Base-by-base conservation (phyloP, 106 monocot genomes). In the Narthecium ossifragum region DNA sequence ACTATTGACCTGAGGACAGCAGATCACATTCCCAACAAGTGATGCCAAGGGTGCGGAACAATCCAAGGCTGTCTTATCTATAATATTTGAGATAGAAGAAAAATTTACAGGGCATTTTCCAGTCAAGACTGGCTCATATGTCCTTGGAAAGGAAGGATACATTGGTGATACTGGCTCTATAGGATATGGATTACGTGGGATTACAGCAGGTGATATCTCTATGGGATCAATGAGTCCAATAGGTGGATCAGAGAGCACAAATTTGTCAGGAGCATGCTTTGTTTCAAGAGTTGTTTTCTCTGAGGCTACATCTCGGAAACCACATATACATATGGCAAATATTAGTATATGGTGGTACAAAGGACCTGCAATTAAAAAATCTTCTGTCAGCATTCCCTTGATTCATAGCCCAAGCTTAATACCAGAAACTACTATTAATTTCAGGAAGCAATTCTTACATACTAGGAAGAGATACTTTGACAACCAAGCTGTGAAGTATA, bases 1-100 rank as follows among this genome's bases (percentile, higher is more conserved):
- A 24, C 86, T 87, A 47, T 78, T 75, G 31, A 98, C 75, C 64
- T 98, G 96, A 60, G 96, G 96, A 47, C 96, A 98, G 67, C 96
- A 98, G 56, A 98, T 90, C 17, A 84, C 96, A 67, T 90, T 80
- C 24, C 86, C 96, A 65, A 90, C 87, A 10, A 90, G 66, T 65
- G 70, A 28, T 31, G 96, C 90, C 56, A 98, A 74, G 31, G 96
- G 96, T 27, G 84, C 78, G 28, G 90, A 98, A 64, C 96, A 98
- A 71, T 98, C 96, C 31, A 71, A 87, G 53, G 96, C 86, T 12
- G 96, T 90, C 63, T 81, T 90, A 27, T 81, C 84, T 57, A 98
- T 52, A 39, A 87, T 73, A 67, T 38, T 64, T 50, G 86, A 86
- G 24, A 98, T 80, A 20, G 70, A 68, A 62, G 96, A 84, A 55